Base-by-base conservation (phyloP, 1,284 basidiomycete species). In the Earliella scabrosa region DNA sequence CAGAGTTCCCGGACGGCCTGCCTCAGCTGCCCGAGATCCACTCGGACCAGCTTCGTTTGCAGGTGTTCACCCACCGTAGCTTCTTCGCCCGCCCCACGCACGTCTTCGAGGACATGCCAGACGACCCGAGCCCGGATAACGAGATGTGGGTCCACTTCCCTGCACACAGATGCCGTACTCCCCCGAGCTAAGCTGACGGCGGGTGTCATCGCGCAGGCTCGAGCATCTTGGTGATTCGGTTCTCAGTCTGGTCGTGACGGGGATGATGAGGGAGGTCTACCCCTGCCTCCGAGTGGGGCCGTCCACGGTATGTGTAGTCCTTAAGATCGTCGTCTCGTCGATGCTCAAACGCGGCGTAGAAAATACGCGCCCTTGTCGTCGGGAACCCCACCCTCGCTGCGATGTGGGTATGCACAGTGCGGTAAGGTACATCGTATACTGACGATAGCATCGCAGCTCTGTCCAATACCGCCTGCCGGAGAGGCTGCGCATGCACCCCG, bases 171-270 rank as follows among this genome's bases (percentile, higher is more conserved):
- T 31, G 21, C 13, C 29, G 14, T 32, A 26, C 38, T 16, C 29
- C 7, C 29, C 29, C 13, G 29, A 4, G 11, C 21, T 18, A 6
- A 4, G 14, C 23, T 13, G 20, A 11, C 14, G 21, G 14, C 23
- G 23, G 20, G 11, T 24, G 10, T 6, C 18, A 10, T 13, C 21
- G 14, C 20, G 3, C 24, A 92, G 89, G 67, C 79, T 82, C 52
- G 89, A 92, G 66, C 86, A 89, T 69, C 73, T 91, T 3, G 89
- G 90, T 0, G 89, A 92, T 65, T 76, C 82, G 6, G 88, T 92
- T 26, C 75, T 92, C 1, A 82, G 82, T 16, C 70, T 91, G 20
- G 74, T 83, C 27, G 83, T 91, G 24, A 90, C 90, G 0, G 73
- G 70, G 41, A 75, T 90, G 34, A 73, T 92, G 66, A 71, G 80